These are phyloP conservation scores for Tolypocladium tropicale DNA, from an alignment of 2,329 filamentous ascomycete species.

Conservation along the genomic window DNA sequence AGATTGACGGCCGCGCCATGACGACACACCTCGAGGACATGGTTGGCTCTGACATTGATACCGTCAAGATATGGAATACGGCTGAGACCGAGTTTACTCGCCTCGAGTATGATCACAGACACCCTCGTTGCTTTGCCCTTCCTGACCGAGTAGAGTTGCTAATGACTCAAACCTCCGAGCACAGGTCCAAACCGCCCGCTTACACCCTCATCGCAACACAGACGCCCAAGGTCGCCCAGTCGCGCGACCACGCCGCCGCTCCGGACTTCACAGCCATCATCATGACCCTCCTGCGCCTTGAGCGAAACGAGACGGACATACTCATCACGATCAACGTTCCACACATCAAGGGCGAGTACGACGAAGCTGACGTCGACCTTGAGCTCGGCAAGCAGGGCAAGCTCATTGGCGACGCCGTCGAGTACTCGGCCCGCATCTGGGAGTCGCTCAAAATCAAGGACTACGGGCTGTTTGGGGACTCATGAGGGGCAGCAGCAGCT, in stretches of 20 bases:
- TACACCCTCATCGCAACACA: conserved; percentile 63
- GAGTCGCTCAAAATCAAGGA: conserved; percentile 68
- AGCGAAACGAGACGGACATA: conserved; percentile 67
- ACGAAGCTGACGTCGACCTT: conserved; percentile 60
- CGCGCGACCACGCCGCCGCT: conserved; percentile 24
- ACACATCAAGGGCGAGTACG: conserved; percentile 64
- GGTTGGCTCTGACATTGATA: conserved; percentile 52
- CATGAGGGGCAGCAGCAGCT: conserved; percentile 4
- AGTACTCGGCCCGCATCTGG: conserved; percentile 59
- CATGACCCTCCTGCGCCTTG: conserved; percentile 67
- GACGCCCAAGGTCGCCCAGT: conserved; percentile 27
- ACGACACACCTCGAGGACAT: conserved; percentile 61
- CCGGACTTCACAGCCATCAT: conserved; percentile 65
- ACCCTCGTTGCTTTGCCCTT: conserved; percentile 12
- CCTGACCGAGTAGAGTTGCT: background rate
- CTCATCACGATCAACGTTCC: conserved; percentile 84
- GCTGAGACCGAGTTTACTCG: conserved; percentile 49
- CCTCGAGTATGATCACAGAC: conserved; percentile 34
- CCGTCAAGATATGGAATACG: conserved; percentile 56
- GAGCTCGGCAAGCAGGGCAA: conserved; percentile 55
- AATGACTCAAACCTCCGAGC: background rate
- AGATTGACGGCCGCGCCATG: conserved; percentile 60
- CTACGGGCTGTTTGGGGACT: conserved; percentile 58
- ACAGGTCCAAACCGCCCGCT: conserved; percentile 39
- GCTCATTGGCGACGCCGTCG: conserved; percentile 57